Percentiles rank a stretch among this genome's conserved stretches.
These are phyloP conservation scores for Verticillium zaregamsianum DNA, from an alignment of 2,329 filamentous ascomycete species.

Conservation along the genomic window DNA sequence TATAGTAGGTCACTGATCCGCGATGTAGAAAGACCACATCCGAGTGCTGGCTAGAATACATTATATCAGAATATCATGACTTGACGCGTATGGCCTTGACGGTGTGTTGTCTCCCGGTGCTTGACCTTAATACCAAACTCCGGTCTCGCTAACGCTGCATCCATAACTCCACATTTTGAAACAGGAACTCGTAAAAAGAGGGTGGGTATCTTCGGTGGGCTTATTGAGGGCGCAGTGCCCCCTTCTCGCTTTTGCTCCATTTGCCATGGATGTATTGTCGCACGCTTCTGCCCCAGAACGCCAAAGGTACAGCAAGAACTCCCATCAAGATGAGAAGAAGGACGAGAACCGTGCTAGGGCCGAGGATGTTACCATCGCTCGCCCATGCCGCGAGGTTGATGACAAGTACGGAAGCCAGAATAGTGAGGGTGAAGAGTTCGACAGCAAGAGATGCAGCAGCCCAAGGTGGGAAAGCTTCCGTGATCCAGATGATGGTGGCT, in stretches of 20 bases:
- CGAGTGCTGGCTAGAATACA: no score
- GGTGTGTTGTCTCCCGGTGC: no score
- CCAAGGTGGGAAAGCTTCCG: conserved; percentile 20
- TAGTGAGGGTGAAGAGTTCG: conserved; percentile 12
- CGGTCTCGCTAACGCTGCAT: no score
- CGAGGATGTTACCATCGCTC: conserved; percentile 2
- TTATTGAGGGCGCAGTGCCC: conserved; percentile 19
- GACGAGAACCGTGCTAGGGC: conserved; percentile 11
- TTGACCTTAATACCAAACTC: no score
- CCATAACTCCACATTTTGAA: no score
- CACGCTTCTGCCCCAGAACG: conserved; percentile 21
- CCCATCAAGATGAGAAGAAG: conserved; percentile 15
- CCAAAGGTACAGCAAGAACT: conserved; percentile 16
- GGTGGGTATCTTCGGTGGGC: neutral
- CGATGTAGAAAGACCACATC: no score
- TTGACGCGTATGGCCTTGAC: no score
- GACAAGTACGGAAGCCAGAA: conserved; percentile 11
- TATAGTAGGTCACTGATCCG: no score
- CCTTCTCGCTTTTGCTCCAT: conserved; percentile 17
- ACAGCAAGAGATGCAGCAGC: conserved; percentile 16
- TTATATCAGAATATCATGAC: no score
- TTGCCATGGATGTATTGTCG: conserved; percentile 18
- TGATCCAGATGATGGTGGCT: conserved; percentile 19
- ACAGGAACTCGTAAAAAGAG: neutral
- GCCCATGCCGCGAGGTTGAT: conserved; percentile 13